phyloP scores from a whole-genome alignment of 2,329 filamentous ascomycete genomes.

The Penicillium sp. region DNA sequence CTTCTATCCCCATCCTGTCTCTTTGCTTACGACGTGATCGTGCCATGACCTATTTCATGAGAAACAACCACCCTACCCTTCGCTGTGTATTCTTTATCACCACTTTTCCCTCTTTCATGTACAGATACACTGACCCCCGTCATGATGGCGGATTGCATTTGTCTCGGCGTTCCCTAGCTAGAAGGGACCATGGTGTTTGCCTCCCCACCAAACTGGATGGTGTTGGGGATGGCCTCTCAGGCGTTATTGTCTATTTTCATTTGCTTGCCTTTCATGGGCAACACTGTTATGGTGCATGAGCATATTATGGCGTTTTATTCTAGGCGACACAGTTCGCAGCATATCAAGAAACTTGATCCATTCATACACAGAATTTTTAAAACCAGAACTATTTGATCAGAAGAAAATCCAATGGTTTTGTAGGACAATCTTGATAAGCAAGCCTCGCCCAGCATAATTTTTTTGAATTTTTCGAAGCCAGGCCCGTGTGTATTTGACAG shows the following conservation, averaged over 20 bases:
- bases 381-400: no score
- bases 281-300: conserved; percentile 24
- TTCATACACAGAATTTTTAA: neutral
- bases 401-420: no score
- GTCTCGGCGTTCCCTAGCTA: conserved; percentile 19
- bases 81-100: conserved; percentile 21
- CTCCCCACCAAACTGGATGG: conserved; percentile 3
- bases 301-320: conserved; percentile 24
- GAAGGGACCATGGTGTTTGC: conserved; percentile 15
- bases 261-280: neutral
- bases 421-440: no score
- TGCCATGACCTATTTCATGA: conserved; percentile 31
- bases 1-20: conserved; percentile 1
- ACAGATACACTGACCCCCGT: conserved; percentile 13
- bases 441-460: no score
- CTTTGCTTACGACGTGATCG: conserved; percentile 29
- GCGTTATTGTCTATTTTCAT: conserved; percentile 11
- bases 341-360: conserved; percentile 14
- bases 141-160: conserved; percentile 19
- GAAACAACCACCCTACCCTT: conserved; percentile 16
- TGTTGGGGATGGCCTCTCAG: conserved; percentile 12
- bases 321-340: conserved; percentile 7
- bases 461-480: no score
- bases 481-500: no score
- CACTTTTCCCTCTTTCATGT: conserved; percentile 13